A percentile compares a stretch with the other conserved stretches of the same genome.
Conservation (phyloP, 2,329 filamentous ascomycete species). For the Didymella exigua region DNA sequence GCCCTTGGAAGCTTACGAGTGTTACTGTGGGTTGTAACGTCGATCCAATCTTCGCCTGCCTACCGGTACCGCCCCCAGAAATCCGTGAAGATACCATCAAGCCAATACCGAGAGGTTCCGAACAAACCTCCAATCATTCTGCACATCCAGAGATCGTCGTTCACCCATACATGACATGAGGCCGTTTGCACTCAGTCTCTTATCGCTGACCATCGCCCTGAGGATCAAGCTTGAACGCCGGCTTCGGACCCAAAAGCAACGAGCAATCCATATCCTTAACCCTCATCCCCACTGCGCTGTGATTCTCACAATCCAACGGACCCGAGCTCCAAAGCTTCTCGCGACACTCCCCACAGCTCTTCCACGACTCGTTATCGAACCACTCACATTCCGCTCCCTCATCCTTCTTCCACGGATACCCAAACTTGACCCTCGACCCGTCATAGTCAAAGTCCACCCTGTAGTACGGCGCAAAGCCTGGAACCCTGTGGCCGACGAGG, state of each 20-base stretch:
- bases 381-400: slow-evolving; percentile 14
- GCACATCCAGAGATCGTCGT: too few relatives aligned
- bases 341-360: slow-evolving; percentile 27
- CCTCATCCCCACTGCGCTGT: background rate
- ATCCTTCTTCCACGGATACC: background rate
- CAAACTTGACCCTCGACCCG: slow-evolving; percentile 4
- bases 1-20: too few relatives aligned
- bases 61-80: too few relatives aligned
- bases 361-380: slow-evolving; percentile 21
- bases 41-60: too few relatives aligned
- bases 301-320: background rate
- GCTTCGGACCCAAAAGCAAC: background rate
- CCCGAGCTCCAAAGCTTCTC: slow-evolving; percentile 10
- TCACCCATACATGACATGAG: too few relatives aligned
- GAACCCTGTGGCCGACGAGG: slow-evolving; percentile 10
- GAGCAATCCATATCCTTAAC: slow-evolving; percentile 7
- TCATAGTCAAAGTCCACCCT: slow-evolving; percentile 7
- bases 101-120: too few relatives aligned
- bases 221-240: background rate
- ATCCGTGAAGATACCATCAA: too few relatives aligned
- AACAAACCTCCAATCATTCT: too few relatives aligned
- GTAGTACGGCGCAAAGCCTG: background rate
- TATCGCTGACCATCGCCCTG: background rate
- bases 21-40: too few relatives aligned
- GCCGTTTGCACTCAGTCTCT: too few relatives aligned